phyloP scores from a whole-genome alignment of 192 early-diverging fungal genomes.

The Linnemannia elongata region DNA sequence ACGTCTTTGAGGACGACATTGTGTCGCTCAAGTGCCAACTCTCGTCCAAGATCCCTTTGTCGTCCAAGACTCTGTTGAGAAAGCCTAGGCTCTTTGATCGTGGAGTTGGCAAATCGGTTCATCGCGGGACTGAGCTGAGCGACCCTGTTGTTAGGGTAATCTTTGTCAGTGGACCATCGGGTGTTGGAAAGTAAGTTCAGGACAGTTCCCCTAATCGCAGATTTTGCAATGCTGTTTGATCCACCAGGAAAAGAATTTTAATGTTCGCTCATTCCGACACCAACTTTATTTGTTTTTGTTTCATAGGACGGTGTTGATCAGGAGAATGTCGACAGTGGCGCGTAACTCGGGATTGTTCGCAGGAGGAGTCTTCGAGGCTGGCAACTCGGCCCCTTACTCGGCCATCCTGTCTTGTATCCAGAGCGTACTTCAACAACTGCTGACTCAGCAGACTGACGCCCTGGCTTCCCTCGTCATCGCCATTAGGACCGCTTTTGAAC shows the following conservation, averaged over 20 bases:
- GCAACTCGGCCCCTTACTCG: constrained; percentile 30
- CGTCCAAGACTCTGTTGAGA: constrained; percentile 38
- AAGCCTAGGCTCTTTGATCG: constrained; percentile 37
- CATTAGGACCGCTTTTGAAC: constrained; percentile 50
- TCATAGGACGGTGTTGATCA: constrained; percentile 29
- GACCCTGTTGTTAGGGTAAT: constrained; percentile 51
- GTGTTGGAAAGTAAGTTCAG: constrained; percentile 49
- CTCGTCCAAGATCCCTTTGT: constrained; percentile 39
- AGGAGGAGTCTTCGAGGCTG: constrained; percentile 39
- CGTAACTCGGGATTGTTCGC: constrained; percentile 48
- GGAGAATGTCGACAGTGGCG: constrained; percentile 43
- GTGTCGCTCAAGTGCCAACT: constrained; percentile 37
- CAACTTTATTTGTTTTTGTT: not conserved
- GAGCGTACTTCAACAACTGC: constrained; percentile 46
- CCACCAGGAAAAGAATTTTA: not conserved
- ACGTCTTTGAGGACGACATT: constrained; percentile 49
- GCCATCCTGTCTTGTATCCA: constrained; percentile 50
- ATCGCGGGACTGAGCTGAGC: constrained; percentile 17
- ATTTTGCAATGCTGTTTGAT: not conserved
- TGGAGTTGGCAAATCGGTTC: constrained; percentile 24
- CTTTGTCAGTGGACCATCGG: constrained; percentile 47
- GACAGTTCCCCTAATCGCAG: not conserved
- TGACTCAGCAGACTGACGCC: constrained; percentile 45
- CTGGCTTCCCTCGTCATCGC: constrained; percentile 45
- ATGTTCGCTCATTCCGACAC: not conserved